Percentiles rank a stretch among this genome's conserved stretches.
Evolutionary conservation across 768 basidiomycete species (phyloP).

Genomic region (Podaxis sp.): DNA sequence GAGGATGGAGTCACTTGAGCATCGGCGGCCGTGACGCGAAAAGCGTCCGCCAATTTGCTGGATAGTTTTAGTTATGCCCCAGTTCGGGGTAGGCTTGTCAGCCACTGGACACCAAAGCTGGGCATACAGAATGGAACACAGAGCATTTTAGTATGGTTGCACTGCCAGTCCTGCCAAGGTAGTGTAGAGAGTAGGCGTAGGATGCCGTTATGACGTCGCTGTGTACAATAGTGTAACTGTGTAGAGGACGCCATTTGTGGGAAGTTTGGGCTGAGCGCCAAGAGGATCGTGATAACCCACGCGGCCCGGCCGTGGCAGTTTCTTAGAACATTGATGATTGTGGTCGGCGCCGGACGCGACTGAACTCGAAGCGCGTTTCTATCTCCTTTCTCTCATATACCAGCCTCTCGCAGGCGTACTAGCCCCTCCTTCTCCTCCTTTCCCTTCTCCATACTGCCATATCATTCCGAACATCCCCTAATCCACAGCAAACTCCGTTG

Average conservation of each 20-base stretch:
- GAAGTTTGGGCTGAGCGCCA: slow-evolving; percentile 17
- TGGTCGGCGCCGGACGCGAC: slow-evolving; percentile 49
- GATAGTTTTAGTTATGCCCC: background rate
- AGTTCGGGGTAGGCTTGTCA: background rate
- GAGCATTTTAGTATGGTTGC: background rate
- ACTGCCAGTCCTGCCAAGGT: background rate
- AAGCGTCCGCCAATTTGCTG: background rate
- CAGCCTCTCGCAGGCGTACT: slow-evolving; percentile 9
- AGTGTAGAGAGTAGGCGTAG: background rate
- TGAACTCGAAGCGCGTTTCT: slow-evolving; percentile 27
- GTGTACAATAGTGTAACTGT: background rate
- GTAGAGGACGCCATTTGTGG: slow-evolving; percentile 17
- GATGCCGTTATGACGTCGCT: background rate
- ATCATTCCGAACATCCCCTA: slow-evolving; percentile 9
- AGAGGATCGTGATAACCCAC: background rate
- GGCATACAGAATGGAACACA: background rate
- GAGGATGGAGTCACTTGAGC: background rate
- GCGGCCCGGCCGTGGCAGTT: slow-evolving; percentile 15
- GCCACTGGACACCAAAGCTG: background rate
- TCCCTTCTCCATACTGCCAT: slow-evolving; percentile 8
- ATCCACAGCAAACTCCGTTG: slow-evolving; percentile 7
- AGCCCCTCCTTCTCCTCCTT: slow-evolving; percentile 8
- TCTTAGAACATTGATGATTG: slow-evolving; percentile 24
- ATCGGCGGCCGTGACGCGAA: background rate
- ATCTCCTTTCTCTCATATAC: slow-evolving; percentile 11